phyloP scores from a whole-genome alignment of 768 basidiomycete genomes.

The Phylloporus sp. region DNA sequence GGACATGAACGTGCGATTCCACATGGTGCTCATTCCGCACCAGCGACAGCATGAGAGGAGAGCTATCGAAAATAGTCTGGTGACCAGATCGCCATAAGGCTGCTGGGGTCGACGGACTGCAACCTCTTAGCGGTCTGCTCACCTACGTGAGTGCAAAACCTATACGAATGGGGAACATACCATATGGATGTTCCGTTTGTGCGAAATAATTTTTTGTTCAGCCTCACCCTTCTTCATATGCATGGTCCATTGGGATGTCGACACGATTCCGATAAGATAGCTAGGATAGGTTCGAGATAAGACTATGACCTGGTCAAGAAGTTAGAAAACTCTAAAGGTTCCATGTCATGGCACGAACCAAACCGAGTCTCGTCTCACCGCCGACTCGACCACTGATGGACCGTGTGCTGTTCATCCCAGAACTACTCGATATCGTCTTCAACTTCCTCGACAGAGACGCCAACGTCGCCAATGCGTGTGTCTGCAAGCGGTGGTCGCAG shows the following conservation, averaged over 20 bases:
- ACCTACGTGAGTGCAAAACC: not conserved
- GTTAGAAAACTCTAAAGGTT: too few relatives aligned
- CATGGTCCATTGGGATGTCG: too few relatives aligned
- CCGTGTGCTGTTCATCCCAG: conserved; percentile 50
- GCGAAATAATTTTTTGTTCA: too few relatives aligned
- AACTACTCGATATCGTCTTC: conserved; percentile 58
- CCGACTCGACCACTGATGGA: not conserved
- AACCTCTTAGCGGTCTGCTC: too few relatives aligned
- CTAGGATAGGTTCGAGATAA: too few relatives aligned
- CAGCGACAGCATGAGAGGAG: not conserved
- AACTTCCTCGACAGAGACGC: conserved; percentile 38
- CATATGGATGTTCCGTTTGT: too few relatives aligned
- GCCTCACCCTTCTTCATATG: too few relatives aligned
- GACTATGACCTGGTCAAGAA: too few relatives aligned
- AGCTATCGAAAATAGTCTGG: not conserved
- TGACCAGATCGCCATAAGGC: too few relatives aligned
- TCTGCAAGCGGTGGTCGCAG: conserved; percentile 59
- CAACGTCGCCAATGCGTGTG: conserved; percentile 45
- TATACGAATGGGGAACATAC: not conserved
- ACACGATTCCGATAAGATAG: too few relatives aligned
- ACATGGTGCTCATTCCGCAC: not conserved
- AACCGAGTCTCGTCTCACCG: not conserved
- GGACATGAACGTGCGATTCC: not conserved
- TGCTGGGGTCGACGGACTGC: too few relatives aligned
- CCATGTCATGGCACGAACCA: too few relatives aligned